Conservation (phyloP, 495 filamentous ascomycete genomes). For the Pseudevernia furfuracea region DNA sequence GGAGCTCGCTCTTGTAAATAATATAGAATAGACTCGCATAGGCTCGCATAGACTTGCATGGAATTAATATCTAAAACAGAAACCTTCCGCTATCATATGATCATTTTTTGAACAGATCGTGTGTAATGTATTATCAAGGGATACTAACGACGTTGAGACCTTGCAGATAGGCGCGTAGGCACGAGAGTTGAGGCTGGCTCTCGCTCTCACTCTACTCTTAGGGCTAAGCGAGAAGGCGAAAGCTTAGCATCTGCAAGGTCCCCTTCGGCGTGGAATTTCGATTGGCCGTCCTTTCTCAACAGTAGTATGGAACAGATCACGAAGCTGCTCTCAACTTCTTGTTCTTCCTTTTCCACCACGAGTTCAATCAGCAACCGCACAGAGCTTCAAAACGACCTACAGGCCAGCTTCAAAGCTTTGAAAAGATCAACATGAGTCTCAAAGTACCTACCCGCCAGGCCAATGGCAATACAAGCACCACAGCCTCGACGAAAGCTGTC, state of each 20-base stretch:
- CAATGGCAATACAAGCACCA: slow-evolving; percentile 33
- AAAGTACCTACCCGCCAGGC: slow-evolving; percentile 22
- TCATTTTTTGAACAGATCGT: too few species aligned
- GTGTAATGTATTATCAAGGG: not conserved
- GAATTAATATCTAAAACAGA: not conserved
- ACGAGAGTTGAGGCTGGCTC: not conserved
- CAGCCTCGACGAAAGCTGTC: slow-evolving; percentile 60
- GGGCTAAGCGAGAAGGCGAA: not conserved
- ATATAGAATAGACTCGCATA: not conserved
- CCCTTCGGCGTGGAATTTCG: not conserved
- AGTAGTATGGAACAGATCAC: not conserved
- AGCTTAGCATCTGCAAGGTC: not conserved
- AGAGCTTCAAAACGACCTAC: not conserved
- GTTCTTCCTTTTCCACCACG: not conserved
- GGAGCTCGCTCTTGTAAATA: not conserved
- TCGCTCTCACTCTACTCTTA: too few species aligned
- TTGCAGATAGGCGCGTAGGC: not conserved
- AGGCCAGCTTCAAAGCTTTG: not conserved
- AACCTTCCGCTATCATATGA: not conserved
- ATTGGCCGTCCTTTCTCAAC: not conserved
- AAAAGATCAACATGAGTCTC: slow-evolving; percentile 13
- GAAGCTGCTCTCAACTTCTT: not conserved
- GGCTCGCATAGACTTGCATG: not conserved
- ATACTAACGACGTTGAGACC: not conserved
- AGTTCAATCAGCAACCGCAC: not conserved